These are phyloP conservation scores for Coriolopsis trogii DNA, from an alignment of 1,284 basidiomycete genomes.

Conservation along the genomic window DNA sequence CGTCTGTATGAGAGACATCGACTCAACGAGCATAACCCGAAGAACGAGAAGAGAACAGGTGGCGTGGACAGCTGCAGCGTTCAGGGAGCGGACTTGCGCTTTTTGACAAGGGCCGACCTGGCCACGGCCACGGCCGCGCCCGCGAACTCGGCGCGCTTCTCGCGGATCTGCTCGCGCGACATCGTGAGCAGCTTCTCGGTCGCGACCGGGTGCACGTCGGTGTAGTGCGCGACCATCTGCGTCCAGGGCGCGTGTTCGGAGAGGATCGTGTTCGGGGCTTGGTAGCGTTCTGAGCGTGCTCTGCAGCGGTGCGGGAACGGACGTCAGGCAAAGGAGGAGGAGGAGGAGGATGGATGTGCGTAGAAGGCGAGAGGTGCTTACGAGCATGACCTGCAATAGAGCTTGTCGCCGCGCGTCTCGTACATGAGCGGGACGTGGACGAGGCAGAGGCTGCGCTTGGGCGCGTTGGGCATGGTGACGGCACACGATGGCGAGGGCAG, in stretches of 20 bases:
- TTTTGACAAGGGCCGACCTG: not conserved
- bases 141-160: not conserved
- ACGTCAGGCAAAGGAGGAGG: not conserved
- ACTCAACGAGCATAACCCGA: not conserved
- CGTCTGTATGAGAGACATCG: not conserved
- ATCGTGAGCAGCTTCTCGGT: constrained; percentile 20
- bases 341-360: not conserved
- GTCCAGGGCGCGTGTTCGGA: constrained; percentile 18
- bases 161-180: constrained; percentile 16
- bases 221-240: constrained; percentile 23
- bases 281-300: not conserved
- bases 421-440: constrained; percentile 28
- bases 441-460: constrained; percentile 18
- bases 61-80: not conserved
- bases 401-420: constrained; percentile 10
- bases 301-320: not conserved
- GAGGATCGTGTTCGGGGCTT: not conserved
- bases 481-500: not conserved
- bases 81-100: not conserved
- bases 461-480: not conserved
- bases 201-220: constrained; percentile 23
- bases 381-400: constrained; percentile 28
- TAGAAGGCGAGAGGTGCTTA: constrained; percentile 16
- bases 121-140: not conserved
- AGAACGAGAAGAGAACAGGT: not conserved